Evolutionary conservation across 2,329 filamentous ascomycete species (phyloP).

Genomic region (Chrysoporthe deuterocubensis): DNA sequence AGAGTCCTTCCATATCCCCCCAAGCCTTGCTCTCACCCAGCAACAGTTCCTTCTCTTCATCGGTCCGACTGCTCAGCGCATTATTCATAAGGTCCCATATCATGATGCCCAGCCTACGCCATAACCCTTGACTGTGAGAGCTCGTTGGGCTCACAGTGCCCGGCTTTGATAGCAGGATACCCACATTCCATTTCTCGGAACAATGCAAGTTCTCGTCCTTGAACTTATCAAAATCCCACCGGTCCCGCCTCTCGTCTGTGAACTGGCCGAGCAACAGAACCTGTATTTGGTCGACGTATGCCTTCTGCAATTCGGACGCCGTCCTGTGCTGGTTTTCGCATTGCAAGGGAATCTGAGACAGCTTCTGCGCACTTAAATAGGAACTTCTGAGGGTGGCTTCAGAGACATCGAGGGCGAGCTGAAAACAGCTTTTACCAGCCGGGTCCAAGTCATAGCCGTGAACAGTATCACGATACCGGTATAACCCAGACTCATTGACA

Average conservation of each 20-base stretch:
- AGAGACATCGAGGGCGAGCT: conserved; percentile 8
- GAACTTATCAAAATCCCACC: conserved; percentile 2
- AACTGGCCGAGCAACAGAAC: conserved; percentile 6
- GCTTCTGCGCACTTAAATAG: not conserved
- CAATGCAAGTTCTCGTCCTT: not conserved
- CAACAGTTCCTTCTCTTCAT: conserved; percentile 7
- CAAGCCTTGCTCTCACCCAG: not conserved
- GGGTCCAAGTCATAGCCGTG: not conserved
- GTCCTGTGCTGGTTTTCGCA: not conserved
- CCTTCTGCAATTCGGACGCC: not conserved
- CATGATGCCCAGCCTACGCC: not conserved
- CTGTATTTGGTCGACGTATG: not conserved
- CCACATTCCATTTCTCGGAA: conserved; percentile 4
- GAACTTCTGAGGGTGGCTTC: not conserved
- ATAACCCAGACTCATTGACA: conserved; percentile 1
- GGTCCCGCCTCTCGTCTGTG: conserved; percentile 4
- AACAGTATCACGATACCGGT: not conserved
- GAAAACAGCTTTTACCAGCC: conserved; percentile 3
- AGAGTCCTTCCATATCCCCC: not conserved
- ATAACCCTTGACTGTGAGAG: not conserved
- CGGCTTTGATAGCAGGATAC: not conserved
- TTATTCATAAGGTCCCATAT: conserved; percentile 3
- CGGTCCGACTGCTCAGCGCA: not conserved
- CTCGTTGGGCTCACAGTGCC: not conserved
- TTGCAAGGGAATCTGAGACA: not conserved